Conservation (phyloP, 805 yeast species). For the Metahyphopichia silvanorum region DNA sequence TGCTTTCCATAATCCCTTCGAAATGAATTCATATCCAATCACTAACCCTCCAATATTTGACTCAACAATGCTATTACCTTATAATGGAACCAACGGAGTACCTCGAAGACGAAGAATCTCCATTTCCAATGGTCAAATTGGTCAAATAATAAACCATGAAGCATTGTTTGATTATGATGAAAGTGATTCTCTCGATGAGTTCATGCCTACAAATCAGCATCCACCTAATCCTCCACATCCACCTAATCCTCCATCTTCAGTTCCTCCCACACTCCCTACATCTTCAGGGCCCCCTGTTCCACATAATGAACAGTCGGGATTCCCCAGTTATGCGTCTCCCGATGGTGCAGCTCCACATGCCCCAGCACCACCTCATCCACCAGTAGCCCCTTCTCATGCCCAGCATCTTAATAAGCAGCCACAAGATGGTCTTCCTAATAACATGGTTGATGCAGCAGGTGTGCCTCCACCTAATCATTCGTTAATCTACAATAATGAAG, state of each 20-base stretch:
- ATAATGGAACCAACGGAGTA: slow-evolving; percentile 25
- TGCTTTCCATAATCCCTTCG: slow-evolving; percentile 35
- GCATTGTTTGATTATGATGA: slow-evolving; percentile 29
- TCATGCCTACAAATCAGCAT: slow-evolving; percentile 6
- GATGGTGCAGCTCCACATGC: slow-evolving; percentile 7
- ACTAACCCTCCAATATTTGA: slow-evolving; percentile 48
- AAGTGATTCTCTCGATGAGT: slow-evolving; percentile 15
- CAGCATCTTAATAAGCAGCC: background rate
- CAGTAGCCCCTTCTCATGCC: slow-evolving; percentile 1
- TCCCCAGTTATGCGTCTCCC: slow-evolving; percentile 3
- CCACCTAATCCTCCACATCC: background rate
- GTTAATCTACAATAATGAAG: slow-evolving; percentile 52
- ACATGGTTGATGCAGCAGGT: slow-evolving; percentile 26
- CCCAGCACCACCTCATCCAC: slow-evolving; percentile 8
- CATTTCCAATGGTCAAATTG: slow-evolving; percentile 81
- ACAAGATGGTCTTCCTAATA: background rate
- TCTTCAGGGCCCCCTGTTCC: background rate
- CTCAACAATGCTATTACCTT: slow-evolving; percentile 36
- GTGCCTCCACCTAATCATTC: slow-evolving; percentile 50
- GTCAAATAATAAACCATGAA: slow-evolving; percentile 58
- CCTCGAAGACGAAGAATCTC: slow-evolving; percentile 64
- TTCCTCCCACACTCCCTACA: background rate
- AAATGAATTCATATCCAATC: slow-evolving; percentile 37
- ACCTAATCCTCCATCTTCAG: background rate
- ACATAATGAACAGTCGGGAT: background rate